Conservation (phyloP, 2,329 filamentous ascomycete genomes). For the Colletotrichum chrysophilum region DNA sequence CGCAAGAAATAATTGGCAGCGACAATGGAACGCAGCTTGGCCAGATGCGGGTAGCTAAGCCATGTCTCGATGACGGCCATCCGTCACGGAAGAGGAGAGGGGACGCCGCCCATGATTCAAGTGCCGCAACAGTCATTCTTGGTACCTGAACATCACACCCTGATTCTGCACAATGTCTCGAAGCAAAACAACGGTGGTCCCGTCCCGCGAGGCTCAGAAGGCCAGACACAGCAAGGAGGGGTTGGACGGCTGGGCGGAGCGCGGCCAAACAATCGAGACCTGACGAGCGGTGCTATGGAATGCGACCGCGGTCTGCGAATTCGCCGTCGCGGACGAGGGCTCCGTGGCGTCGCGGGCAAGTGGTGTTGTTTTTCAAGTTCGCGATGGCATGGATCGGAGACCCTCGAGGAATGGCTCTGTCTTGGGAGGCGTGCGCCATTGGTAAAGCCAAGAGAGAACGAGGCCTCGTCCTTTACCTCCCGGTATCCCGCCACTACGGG, state of each 20-base stretch:
- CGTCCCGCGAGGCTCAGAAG: not conserved
- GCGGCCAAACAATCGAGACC: not conserved
- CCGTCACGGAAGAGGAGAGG: not conserved
- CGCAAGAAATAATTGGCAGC: not conserved
- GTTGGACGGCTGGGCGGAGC: not conserved
- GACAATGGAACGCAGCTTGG: not conserved
- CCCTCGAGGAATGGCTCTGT: not conserved
- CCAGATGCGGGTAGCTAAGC: not conserved
- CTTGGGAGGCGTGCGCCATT: not conserved
- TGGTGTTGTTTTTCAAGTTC: not conserved
- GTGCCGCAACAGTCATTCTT: not conserved
- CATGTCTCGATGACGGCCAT: not conserved
- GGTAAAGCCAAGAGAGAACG: not conserved
- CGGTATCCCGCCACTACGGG: not conserved
- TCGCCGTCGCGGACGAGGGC: not conserved
- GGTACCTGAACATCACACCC: not conserved
- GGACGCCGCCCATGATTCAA: not conserved
- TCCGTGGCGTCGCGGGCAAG: not conserved
- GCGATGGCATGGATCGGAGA: slow-evolving; percentile 7
- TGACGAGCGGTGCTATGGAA: not conserved
- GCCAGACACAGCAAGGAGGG: not conserved
- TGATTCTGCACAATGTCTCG: slow-evolving; percentile 14
- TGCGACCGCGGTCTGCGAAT: not conserved
- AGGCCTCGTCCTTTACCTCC: not conserved
- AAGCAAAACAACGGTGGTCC: slow-evolving; percentile 9